These are phyloP conservation scores for Lizonia empirigonia DNA, from an alignment of 2,329 filamentous ascomycete species.

Conservation along the genomic window DNA sequence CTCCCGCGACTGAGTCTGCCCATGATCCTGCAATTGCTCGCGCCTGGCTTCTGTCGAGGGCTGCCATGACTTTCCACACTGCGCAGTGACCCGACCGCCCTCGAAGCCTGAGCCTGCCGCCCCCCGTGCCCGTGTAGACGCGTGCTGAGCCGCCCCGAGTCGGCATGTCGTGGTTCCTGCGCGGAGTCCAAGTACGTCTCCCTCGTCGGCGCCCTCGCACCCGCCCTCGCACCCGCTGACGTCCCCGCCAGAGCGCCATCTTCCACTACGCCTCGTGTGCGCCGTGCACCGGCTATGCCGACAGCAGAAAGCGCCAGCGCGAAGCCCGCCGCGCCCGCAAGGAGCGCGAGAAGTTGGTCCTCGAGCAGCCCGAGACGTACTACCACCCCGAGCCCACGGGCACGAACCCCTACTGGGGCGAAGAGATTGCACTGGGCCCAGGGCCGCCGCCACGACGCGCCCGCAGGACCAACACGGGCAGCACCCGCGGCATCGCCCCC, in stretches of 20 bases:
- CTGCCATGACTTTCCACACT: conserved; percentile 30
- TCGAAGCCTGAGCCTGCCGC: too few species aligned
- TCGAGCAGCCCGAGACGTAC: conserved; percentile 74
- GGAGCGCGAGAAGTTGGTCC: conserved; percentile 68
- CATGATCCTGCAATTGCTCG: conserved; percentile 52
- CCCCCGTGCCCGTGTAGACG: background rate
- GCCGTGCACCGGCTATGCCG: conserved; percentile 74
- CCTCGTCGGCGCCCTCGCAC: background rate
- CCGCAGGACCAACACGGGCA: conserved; percentile 60
- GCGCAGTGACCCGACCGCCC: conserved; percentile 5
- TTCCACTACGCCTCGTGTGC: conserved; percentile 81
- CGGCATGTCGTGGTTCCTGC: conserved; percentile 49
- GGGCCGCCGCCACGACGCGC: conserved; percentile 67
- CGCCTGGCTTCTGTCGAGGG: conserved; percentile 40
- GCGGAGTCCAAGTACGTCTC: conserved; percentile 55
- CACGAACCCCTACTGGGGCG: conserved; percentile 86
- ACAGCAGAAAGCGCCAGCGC: conserved; percentile 71
- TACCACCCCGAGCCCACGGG: conserved; percentile 80
- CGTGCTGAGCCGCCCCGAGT: background rate
- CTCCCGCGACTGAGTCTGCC: conserved; percentile 9
- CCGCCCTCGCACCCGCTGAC: background rate
- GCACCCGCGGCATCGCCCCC: conserved; percentile 64
- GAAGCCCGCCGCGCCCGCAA: conserved; percentile 71
- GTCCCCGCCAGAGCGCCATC: conserved; percentile 64
- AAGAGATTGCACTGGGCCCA: conserved; percentile 84